phyloP scores from a whole-genome alignment of 805 yeast species.

The Ogataea populi-albae region DNA sequence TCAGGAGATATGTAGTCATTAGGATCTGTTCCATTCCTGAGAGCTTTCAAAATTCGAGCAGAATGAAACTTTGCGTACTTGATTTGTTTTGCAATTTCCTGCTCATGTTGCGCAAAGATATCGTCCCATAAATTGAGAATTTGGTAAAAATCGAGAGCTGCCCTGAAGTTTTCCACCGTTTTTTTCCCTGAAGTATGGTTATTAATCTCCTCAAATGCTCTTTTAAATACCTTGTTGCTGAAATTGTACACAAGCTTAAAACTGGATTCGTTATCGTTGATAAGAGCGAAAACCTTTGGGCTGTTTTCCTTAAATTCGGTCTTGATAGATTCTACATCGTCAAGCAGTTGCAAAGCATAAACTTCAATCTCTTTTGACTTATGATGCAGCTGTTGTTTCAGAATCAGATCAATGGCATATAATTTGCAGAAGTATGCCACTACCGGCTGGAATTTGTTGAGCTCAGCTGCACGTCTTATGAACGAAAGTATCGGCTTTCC shows the following conservation, averaged over 20 bases:
- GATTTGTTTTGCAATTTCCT: slow-evolving; percentile 35
- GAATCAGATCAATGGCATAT: slow-evolving; percentile 71
- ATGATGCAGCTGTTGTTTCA: slow-evolving; percentile 58
- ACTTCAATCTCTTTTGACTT: slow-evolving; percentile 51
- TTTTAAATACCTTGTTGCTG: slow-evolving; percentile 55
- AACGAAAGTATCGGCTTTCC: slow-evolving; percentile 42
- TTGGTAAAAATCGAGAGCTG: slow-evolving; percentile 52
- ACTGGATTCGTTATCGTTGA: slow-evolving; percentile 60
- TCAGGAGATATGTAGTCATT: slow-evolving; percentile 49
- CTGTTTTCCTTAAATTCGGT: slow-evolving; percentile 34
- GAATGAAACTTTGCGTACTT: slow-evolving; percentile 66
- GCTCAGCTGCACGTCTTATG: slow-evolving; percentile 55
- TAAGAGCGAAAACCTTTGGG: slow-evolving; percentile 43
- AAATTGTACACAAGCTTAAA: slow-evolving; percentile 55
- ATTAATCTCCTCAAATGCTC: slow-evolving; percentile 46
- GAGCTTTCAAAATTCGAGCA: slow-evolving; percentile 50
- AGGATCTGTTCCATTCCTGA: slow-evolving; percentile 52
- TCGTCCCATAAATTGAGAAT: slow-evolving; percentile 45
- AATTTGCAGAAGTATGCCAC: slow-evolving; percentile 70
- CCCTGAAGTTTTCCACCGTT: slow-evolving; percentile 52
- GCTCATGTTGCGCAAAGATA: slow-evolving; percentile 16
- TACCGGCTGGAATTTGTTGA: slow-evolving; percentile 56
- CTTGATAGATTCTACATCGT: slow-evolving; percentile 63
- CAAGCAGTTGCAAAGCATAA: slow-evolving; percentile 62
- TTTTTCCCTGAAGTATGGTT: slow-evolving; percentile 39